Conservation (phyloP, 129 eudicot genomes). For the Rutidosis leptorrhynchoides region DNA sequence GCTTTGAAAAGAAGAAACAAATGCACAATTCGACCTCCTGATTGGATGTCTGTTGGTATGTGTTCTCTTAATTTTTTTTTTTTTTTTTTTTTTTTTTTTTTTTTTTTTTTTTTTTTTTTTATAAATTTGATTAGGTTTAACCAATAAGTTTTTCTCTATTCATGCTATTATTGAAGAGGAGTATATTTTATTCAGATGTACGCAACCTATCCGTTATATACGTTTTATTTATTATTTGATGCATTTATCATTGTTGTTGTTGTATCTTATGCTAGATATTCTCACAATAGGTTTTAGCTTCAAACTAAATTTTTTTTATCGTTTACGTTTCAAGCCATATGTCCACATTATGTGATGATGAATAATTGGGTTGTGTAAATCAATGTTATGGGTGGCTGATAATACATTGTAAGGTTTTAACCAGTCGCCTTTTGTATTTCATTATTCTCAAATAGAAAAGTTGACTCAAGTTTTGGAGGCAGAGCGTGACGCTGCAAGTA, state of each 20-base stretch:
- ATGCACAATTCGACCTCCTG: slow-evolving; percentile 86
- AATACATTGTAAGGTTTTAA: background rate
- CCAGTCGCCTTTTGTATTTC: slow-evolving; percentile 11
- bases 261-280: too few relatives aligned
- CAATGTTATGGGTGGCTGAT: background rate
- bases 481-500: slow-evolving; percentile 73
- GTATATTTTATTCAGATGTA: too few relatives aligned
- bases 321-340: background rate
- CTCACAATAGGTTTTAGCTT: too few relatives aligned
- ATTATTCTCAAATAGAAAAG: slow-evolving; percentile 51
- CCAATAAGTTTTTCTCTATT: too few relatives aligned
- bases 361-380: background rate
- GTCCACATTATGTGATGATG: background rate
- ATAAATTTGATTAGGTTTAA: background rate
- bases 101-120: slow-evolving; percentile 7
- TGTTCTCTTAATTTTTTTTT: too few relatives aligned
- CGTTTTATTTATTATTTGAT: background rate
- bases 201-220: too few relatives aligned
- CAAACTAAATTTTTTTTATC: too few relatives aligned
- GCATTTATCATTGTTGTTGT: too few relatives aligned
- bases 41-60: slow-evolving; percentile 94
- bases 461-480: slow-evolving; percentile 80
- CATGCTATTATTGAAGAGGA: too few relatives aligned
- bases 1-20: slow-evolving; percentile 95
- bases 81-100: too few relatives aligned